Percentiles rank a stretch among this genome's conserved stretches.
Conservation (phyloP, 169 alveolate species). For the Cryptosporidium ubiquitum region DNA sequence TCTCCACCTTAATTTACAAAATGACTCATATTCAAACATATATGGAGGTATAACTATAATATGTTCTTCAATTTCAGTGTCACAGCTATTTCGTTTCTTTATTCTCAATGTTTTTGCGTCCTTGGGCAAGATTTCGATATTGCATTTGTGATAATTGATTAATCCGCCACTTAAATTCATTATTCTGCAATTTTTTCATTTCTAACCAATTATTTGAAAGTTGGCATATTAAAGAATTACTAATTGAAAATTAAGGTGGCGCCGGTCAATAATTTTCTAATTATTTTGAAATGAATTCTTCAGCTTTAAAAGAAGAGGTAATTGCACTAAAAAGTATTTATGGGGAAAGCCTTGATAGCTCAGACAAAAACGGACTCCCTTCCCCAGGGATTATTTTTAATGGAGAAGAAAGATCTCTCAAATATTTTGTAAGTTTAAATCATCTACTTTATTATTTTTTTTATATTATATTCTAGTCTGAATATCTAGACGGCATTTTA, state of each 20-base stretch:
- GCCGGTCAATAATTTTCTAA: neutral
- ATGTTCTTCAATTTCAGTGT: neutral
- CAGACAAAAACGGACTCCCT: neutral
- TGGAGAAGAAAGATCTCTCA: slow-evolving; percentile 12
- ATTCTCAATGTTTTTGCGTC: slow-evolving; percentile 4
- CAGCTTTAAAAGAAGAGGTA: slow-evolving; percentile 27
- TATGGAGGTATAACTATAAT: slow-evolving; percentile 69
- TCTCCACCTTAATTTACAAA: slow-evolving; percentile 82
- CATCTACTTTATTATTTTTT: neutral
- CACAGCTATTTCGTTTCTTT: neutral
- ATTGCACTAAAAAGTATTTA: slow-evolving; percentile 28
- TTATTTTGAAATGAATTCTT: neutral
- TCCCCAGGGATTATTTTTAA: slow-evolving; percentile 15
- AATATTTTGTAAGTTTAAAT: slow-evolving; percentile 38
- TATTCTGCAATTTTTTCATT: neutral
- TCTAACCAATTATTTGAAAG: neutral
- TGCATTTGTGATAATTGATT: neutral
- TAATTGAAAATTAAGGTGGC: neutral
- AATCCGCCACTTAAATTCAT: neutral
- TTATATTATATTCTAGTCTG: slow-evolving; percentile 5
- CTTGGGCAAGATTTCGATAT: slow-evolving; percentile 5
- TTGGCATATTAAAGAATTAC: neutral
- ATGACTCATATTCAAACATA: slow-evolving; percentile 52
- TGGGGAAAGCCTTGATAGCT: neutral
- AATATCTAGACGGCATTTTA: slow-evolving; percentile 35